Evolutionary conservation across 345 rosid genomes (phyloP).

Genomic region (Melaleuca quinquenervia): DNA sequence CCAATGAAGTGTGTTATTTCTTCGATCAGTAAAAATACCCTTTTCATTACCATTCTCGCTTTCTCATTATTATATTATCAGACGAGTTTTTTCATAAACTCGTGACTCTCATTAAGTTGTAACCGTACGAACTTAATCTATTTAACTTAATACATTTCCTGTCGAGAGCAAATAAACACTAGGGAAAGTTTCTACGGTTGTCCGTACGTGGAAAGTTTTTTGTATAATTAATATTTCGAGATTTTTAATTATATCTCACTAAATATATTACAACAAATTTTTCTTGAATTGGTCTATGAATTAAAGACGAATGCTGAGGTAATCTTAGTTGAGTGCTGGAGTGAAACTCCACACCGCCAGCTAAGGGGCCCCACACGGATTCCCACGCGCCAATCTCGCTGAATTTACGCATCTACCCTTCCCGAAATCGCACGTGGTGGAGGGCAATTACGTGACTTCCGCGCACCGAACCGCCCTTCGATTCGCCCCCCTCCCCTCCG

Average conservation of each 20-base stretch:
- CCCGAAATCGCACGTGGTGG: rapidly evolving
- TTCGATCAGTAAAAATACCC: rapidly evolving
- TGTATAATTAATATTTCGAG: not conserved
- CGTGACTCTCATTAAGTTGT: rapidly evolving
- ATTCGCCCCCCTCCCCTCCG: no score
- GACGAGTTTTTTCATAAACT: not conserved
- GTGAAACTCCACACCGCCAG: not conserved
- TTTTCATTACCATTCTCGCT: not conserved
- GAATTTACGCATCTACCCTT: not conserved
- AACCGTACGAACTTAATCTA: not conserved
- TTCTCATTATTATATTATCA: not conserved
- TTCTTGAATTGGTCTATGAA: not conserved
- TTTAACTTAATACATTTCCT: not conserved
- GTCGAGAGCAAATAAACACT: not conserved
- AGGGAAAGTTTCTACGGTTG: not conserved
- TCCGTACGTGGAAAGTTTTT: not conserved
- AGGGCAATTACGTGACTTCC: not conserved
- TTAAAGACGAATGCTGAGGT: not conserved
- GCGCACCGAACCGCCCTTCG: not conserved
- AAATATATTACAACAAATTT: not conserved
- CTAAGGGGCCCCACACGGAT: not conserved
- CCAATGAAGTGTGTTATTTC: rapidly evolving
- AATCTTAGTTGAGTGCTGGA: not conserved
- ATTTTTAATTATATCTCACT: not conserved
- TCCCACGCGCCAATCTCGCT: not conserved